Percentiles rank a stretch among this genome's conserved stretches.
phyloP scores from a whole-genome alignment of 345 rosid genomes.

The Lenwebbia sp. region DNA sequence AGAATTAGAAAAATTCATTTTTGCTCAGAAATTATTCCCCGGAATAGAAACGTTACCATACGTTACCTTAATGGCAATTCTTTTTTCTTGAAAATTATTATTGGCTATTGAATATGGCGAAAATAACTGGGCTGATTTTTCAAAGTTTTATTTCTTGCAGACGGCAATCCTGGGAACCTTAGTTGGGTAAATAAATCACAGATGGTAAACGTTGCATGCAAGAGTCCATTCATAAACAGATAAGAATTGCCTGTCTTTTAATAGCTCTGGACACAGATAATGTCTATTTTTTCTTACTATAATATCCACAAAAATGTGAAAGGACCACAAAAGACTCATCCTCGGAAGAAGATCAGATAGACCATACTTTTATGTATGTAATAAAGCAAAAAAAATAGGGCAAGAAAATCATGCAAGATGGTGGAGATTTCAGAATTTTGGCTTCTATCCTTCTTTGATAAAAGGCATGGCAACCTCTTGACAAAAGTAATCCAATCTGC shows the following conservation, averaged over 20 bases:
- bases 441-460: background rate
- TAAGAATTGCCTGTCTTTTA: background rate
- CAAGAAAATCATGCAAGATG: background rate
- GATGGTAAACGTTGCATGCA: background rate
- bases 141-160: background rate
- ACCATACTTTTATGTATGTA: background rate
- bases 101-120: background rate
- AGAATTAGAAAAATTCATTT: too few relatives aligned
- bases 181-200: background rate
- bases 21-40: too few relatives aligned
- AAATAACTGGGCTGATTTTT: background rate
- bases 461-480: background rate
- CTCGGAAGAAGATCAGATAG: background rate
- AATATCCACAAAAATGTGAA: background rate
- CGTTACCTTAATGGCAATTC: background rate
- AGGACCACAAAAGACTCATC: background rate
- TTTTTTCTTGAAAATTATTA: background rate
- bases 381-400: background rate
- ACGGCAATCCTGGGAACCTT: background rate
- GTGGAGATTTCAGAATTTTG: background rate
- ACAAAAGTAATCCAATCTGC: background rate
- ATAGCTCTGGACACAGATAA: background rate
- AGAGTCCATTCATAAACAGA: background rate
- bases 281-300: background rate
- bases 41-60: too few relatives aligned